phyloP scores from a whole-genome alignment of 2,329 filamentous ascomycete genomes.

The Pseudogymnoascus sp. region DNA sequence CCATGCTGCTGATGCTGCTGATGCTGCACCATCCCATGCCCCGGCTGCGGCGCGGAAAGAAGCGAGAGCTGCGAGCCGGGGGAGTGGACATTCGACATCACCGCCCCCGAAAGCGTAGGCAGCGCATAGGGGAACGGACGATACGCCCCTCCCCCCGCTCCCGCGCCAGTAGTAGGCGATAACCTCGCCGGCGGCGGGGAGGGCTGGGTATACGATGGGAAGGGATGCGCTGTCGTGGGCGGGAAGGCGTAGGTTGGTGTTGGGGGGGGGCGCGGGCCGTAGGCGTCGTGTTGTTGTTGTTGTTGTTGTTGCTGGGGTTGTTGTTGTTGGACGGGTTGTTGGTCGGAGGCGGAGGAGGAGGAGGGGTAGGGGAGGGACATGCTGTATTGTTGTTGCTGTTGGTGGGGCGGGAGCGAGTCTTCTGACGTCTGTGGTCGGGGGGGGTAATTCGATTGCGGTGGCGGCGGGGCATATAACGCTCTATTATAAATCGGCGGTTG shows the following conservation, averaged over 20 bases:
- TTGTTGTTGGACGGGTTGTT: not conserved
- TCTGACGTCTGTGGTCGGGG: not conserved
- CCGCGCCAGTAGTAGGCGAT: constrained; percentile 31
- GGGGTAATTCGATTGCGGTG: not conserved
- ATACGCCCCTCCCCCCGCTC: constrained; percentile 34
- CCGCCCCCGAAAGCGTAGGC: constrained; percentile 55
- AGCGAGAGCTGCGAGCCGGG: constrained; percentile 65
- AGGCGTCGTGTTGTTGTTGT: constrained; percentile 37
- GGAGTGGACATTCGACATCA: constrained; percentile 72
- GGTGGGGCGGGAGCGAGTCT: not conserved
- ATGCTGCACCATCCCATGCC: constrained; percentile 37
- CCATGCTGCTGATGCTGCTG: not conserved
- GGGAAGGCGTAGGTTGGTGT: constrained; percentile 51
- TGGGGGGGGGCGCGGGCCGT: constrained; percentile 44
- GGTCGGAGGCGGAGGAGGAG: not conserved
- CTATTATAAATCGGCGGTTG: not conserved
- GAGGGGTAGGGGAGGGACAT: not conserved
- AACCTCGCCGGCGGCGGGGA: constrained; percentile 38
- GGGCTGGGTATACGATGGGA: constrained; percentile 40
- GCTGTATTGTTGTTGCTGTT: not conserved
- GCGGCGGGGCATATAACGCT: not conserved
- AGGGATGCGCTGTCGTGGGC: constrained; percentile 41
- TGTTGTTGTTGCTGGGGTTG: not conserved
- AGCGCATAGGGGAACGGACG: constrained; percentile 42
- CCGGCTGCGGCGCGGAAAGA: constrained; percentile 42